Percentiles rank a stretch among this genome's conserved stretches.
phyloP scores from a whole-genome alignment of 768 basidiomycete genomes.

The Cantharellus anzutake region DNA sequence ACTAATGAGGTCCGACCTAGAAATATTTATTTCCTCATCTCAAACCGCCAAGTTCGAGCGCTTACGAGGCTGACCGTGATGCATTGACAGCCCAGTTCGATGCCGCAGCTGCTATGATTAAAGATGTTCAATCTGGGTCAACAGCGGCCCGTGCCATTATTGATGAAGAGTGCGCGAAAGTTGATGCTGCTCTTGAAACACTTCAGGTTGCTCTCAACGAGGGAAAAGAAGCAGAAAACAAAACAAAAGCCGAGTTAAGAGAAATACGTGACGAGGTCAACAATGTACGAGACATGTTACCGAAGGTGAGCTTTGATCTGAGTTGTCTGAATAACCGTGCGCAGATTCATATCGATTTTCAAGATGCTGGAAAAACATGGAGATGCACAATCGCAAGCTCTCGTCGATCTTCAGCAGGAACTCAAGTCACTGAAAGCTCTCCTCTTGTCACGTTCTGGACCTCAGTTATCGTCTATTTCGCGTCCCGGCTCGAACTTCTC shows the following conservation, averaged over 20 bases:
- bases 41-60: conserved; percentile 66
- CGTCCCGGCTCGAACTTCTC: background rate
- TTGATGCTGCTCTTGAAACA: conserved; percentile 51
- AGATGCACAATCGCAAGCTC: conserved; percentile 61
- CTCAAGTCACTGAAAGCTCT: conserved; percentile 87
- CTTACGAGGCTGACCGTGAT: conserved; percentile 77
- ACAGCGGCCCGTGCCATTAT: conserved; percentile 50
- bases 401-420: conserved; percentile 80
- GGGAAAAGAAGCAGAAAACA: conserved; percentile 58
- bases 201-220: conserved; percentile 55
- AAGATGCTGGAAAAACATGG: conserved; percentile 94
- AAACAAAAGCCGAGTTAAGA: conserved; percentile 72
- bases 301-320: conserved; percentile 41
- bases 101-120: conserved; percentile 61
- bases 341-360: background rate
- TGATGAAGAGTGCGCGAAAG: conserved; percentile 53
- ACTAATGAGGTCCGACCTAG: conserved; percentile 20
- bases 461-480: conserved; percentile 2
- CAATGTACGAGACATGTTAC: conserved; percentile 78
- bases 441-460: conserved; percentile 24
- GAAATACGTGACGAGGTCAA: conserved; percentile 85
- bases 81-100: conserved; percentile 79
- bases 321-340: background rate
- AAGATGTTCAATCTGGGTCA: conserved; percentile 65
- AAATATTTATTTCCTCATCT: conserved; percentile 88